Percentiles rank a stretch among this genome's conserved stretches.
These are phyloP conservation scores for Quercus suber DNA, from an alignment of 306 rosid species.

Conservation along the genomic window DNA sequence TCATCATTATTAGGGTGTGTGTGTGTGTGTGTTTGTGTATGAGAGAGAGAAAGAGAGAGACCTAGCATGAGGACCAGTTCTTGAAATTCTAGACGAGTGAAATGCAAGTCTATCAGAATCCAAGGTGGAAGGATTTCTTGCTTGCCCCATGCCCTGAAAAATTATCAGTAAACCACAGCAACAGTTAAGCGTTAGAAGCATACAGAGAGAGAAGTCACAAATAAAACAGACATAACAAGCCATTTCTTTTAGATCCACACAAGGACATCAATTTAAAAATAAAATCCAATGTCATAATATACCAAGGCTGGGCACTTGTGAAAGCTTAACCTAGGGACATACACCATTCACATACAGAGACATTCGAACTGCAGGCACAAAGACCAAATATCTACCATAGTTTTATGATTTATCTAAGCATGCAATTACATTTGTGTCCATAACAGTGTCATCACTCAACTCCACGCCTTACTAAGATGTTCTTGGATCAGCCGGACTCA, in stretches of 20 bases:
- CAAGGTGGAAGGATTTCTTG: conserved; percentile 50
- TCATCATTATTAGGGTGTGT: neutral
- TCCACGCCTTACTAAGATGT: neutral
- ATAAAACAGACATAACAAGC: neutral
- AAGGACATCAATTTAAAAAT: neutral
- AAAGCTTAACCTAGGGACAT: conserved; percentile 2
- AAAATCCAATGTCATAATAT: neutral
- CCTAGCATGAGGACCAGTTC: conserved; percentile 65
- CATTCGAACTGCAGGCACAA: neutral
- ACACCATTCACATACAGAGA: neutral
- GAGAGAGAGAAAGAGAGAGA: conserved; percentile 35
- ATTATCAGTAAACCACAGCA: conserved; percentile 26
- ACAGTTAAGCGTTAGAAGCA: conserved; percentile 13
- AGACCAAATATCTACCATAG: neutral
- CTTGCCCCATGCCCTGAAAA: conserved; percentile 70
- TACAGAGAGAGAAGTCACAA: conserved; percentile 4
- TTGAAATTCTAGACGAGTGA: conserved; percentile 89
- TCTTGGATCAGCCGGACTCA: neutral
- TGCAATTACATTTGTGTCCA: neutral
- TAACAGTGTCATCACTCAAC: neutral
- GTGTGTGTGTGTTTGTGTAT: neutral
- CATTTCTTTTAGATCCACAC: neutral
- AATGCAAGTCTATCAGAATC: conserved; percentile 83
- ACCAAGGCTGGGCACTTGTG: conserved; percentile 2
- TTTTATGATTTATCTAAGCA: neutral